Evolutionary conservation across 1,284 basidiomycete species (phyloP).

Genomic region (Sporisorium sorghi): DNA sequence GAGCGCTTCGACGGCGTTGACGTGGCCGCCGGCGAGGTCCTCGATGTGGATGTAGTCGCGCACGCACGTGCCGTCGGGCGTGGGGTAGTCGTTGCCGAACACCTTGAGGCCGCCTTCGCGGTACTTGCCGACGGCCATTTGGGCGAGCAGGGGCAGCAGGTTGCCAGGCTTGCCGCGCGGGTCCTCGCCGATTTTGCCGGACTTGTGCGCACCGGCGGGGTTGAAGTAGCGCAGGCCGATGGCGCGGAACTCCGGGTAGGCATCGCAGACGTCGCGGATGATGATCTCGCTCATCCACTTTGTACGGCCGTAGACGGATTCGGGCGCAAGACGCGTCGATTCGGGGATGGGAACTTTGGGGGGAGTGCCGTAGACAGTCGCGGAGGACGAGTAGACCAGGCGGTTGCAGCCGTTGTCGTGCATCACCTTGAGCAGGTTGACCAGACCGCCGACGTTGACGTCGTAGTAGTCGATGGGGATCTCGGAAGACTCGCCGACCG

Average conservation of each 20-base stretch:
- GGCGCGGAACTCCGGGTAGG: constrained; percentile 81
- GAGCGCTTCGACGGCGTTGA: constrained; percentile 89
- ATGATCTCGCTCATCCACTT: constrained; percentile 95
- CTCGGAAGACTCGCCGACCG: constrained; percentile 96
- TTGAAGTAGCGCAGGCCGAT: constrained; percentile 95
- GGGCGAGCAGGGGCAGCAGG: constrained; percentile 90
- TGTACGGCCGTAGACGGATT: constrained; percentile 93
- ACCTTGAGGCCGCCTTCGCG: constrained; percentile 85
- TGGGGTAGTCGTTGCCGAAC: constrained; percentile 98
- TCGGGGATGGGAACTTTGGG: constrained; percentile 94
- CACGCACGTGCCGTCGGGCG: constrained; percentile 81
- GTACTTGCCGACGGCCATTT: constrained; percentile 93
- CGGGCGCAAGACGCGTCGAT: constrained; percentile 85
- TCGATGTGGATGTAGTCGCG: constrained; percentile 98
- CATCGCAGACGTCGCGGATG: constrained; percentile 87
- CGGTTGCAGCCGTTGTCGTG: constrained; percentile 82
- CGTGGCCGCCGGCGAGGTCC: constrained; percentile 92
- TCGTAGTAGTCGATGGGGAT: constrained; percentile 79
- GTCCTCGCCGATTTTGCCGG: constrained; percentile 94
- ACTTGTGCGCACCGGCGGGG: constrained; percentile 95
- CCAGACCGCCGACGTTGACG: constrained; percentile 65
- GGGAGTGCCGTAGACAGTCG: constrained; percentile 98
- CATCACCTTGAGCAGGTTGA: constrained; percentile 74
- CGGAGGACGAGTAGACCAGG: constrained; percentile 96
- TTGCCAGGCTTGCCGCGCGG: constrained; percentile 94